Evolutionary conservation across 2,329 filamentous ascomycete genomes (phyloP), one percentile per base, ranked within the genome.

Genomic region (Emericellopsis cladophorae): DNA sequence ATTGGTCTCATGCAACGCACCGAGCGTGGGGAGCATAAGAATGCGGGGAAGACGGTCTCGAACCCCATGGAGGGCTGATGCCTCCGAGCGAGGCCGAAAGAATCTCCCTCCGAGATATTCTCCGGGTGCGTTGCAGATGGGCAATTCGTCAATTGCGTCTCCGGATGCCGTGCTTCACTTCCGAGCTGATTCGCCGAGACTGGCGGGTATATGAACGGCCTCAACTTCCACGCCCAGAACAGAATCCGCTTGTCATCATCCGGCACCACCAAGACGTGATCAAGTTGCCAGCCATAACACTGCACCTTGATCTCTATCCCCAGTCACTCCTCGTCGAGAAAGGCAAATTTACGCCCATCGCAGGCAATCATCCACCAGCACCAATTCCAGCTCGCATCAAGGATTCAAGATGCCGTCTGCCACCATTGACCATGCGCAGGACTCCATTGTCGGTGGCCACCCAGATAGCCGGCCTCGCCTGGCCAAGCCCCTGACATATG

Each of bases 391-490:
- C n/a, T n/a, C n/a, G n/a, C n/a, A n/a, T n/a, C n/a, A n/a, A n/a
- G n/a, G n/a, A n/a, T n/a, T 16, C 36, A 43, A 21, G 4, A 45
- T 45, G 41, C 41, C 41, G 33, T 39, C 44, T 26, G 31, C 24
- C 21, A 39, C 23, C 15, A n/a, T 22, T 1, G 41, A 42, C 31
- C 8, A 9, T 29, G 15, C 42, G n/a, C n/a, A 34, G 18, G 26
- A n/a, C 38, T 54, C 49, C 36, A 46, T 60, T 32, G 42, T 58
- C 26, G 57, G 58, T 21, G 51, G 56, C 24, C 47, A 60, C 40
- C 44, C 51, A n/a, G 44, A 51, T 15, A 53, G 51, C 37, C 49
- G 54, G 7, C 49, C 57, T 22, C 50, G 55, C 18, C 42, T 59
- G 29, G 44, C 49, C 23, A 42, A 15, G 10, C 44, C 44, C 7